Conservation (phyloP, 768 basidiomycete species). For the Baorangia bicolor region DNA sequence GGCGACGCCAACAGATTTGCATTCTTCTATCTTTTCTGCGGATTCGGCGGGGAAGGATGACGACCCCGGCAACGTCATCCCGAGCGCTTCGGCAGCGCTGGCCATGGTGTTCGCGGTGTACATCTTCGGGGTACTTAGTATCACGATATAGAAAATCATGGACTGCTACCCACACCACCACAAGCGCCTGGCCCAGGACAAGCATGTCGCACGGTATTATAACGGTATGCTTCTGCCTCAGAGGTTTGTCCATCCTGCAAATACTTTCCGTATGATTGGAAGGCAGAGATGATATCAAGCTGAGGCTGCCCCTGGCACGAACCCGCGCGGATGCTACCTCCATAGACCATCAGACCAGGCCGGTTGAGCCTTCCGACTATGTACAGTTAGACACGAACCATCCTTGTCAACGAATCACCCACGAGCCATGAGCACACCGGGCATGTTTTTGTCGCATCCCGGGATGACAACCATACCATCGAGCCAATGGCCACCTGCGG, state of each 20-base stretch:
- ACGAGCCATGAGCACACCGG: slow-evolving; percentile 98
- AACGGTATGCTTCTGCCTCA: slow-evolving; percentile 79
- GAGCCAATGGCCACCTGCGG: slow-evolving; percentile 95
- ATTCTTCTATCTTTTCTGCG: slow-evolving; percentile 83
- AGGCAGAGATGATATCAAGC: slow-evolving; percentile 95
- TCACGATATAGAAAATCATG: not conserved
- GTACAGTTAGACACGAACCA: slow-evolving; percentile 8
- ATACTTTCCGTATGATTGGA: slow-evolving; percentile 96
- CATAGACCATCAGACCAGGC: slow-evolving; percentile 97
- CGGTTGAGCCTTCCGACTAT: slow-evolving; percentile 92
- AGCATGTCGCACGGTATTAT: slow-evolving; percentile 85
- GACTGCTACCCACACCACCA: slow-evolving; percentile 75
- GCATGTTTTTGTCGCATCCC: slow-evolving; percentile 99
- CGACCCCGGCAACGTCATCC: slow-evolving; percentile 97
- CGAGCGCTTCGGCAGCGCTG: slow-evolving; percentile 89
- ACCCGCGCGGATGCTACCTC: slow-evolving; percentile 91
- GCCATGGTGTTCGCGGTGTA: slow-evolving; percentile 99
- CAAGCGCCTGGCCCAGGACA: slow-evolving; percentile 99
- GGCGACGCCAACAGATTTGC: slow-evolving; percentile 71
- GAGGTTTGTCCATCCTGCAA: slow-evolving; percentile 84
- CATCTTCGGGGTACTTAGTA: slow-evolving; percentile 56
- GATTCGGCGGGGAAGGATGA: slow-evolving; percentile 96
- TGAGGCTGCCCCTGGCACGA: slow-evolving; percentile 85
- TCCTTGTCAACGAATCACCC: slow-evolving; percentile 34
- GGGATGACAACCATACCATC: slow-evolving; percentile 98